phyloP scores from a whole-genome alignment of 306 rosid species.

The Cucumis cinereus region DNA sequence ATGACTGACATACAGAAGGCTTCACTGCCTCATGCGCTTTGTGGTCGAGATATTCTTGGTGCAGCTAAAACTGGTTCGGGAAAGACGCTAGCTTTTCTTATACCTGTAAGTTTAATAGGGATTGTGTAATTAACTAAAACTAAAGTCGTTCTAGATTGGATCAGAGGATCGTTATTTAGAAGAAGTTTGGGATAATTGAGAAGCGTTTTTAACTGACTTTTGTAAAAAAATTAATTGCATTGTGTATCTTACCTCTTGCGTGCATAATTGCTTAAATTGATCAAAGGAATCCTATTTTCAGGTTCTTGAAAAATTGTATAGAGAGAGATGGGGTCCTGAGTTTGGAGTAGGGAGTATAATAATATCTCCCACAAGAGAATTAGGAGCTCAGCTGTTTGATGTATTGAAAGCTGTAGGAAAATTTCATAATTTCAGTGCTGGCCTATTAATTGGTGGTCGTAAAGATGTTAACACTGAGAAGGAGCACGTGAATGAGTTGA shows the following conservation, averaged over 20 bases:
- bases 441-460: constrained; percentile 89
- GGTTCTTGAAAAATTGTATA: constrained; percentile 74
- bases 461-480: constrained; percentile 64
- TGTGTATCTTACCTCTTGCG: neutral
- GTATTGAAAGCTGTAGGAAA: constrained; percentile 57
- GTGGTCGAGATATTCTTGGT: constrained; percentile 75
- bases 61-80: constrained; percentile 94
- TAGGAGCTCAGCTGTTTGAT: constrained; percentile 69
- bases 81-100: constrained; percentile 80
- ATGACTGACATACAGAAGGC: constrained; percentile 91
- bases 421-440: constrained; percentile 77
- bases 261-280: neutral
- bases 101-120: constrained; percentile 43
- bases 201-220: neutral
- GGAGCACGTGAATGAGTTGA: constrained; percentile 52
- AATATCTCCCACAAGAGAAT: constrained; percentile 80
- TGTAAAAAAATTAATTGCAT: neutral
- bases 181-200: neutral
- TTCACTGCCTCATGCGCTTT: constrained; percentile 72
- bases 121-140: neutral
- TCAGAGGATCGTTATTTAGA: neutral
- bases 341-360: constrained; percentile 87
- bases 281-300: constrained; percentile 10
- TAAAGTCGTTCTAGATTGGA: neutral
- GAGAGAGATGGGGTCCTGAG: constrained; percentile 70